A percentile compares a stretch with the other conserved stretches of the same genome.
phyloP scores from a whole-genome alignment of 1,284 basidiomycete genomes.

The Agroathelia rolfsii region DNA sequence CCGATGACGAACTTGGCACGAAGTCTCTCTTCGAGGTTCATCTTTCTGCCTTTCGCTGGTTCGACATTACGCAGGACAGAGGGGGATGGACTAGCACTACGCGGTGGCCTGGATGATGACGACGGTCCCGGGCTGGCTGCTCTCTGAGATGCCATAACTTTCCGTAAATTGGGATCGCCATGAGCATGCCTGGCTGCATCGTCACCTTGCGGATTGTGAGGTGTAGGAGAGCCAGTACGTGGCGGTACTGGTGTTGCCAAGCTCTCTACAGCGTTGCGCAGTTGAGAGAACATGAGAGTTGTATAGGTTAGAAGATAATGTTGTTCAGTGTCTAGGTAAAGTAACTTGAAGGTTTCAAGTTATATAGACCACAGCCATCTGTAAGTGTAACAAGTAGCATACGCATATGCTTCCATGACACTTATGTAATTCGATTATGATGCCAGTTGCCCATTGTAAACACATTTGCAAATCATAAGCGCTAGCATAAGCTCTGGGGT shows the following conservation, averaged over 20 bases:
- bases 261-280: constrained; percentile 49
- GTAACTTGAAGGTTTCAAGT: too few species aligned
- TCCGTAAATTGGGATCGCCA: constrained; percentile 15
- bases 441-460: too few species aligned
- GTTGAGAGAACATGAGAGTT: constrained; percentile 51
- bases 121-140: constrained; percentile 21
- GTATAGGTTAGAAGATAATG: too few species aligned
- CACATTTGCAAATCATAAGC: too few species aligned
- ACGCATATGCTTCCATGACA: too few species aligned
- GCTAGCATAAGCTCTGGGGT: too few species aligned
- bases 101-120: constrained; percentile 15
- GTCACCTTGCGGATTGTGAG: constrained; percentile 10
- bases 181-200: constrained; percentile 11
- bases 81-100: constrained; percentile 11
- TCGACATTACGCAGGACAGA: constrained; percentile 19
- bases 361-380: too few species aligned
- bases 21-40: constrained; percentile 65
- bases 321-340: too few species aligned
- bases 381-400: too few species aligned
- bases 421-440: too few species aligned
- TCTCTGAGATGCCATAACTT: constrained; percentile 11
- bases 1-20: constrained; percentile 47
- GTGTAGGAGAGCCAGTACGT: constrained; percentile 32
- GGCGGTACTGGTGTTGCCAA: constrained; percentile 40
- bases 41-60: too few species aligned